Base-by-base conservation (phyloP, 2,329 filamentous ascomycete species). In the Pyrenophora graminea region DNA sequence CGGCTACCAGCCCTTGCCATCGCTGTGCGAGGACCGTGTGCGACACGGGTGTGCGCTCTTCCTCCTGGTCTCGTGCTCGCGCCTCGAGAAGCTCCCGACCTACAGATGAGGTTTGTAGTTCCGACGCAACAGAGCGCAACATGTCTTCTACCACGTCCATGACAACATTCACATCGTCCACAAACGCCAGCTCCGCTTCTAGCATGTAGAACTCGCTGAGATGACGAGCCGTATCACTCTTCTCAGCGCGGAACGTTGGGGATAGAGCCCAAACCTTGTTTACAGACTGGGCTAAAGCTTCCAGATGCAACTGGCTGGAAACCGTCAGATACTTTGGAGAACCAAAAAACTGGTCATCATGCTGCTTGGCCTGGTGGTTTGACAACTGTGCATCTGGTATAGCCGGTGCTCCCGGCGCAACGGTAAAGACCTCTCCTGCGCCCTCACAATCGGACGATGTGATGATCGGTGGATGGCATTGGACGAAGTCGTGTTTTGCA, bases 141-240 rank as follows among this genome's bases (percentile, higher is more conserved):
- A 96, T 85, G 47, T 86, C 79, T 72, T 97, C 91, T 2, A 91
- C 83, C n/a, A 93, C 73, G 49, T 86, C 79, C 82, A 96, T 94
- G 62, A 99, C 80, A 21, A 82, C 77, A 25, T 82, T 77, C 59
- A 96, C 79, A 57, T 85, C 77, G 39, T 89, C 80, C 36, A 87
- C 83, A 70, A 96, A 96, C 65, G 85, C 87, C 70, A 92, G 79
- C 73, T 99, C 94, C 13, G 87, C 92, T 74, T 99, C 94, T 2
- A 99, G 83, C 94, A 99, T 97, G 76, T 97, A 97, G 67, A 99
- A 97, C 69, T 99, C 94, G 77, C 91, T 96, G 55, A 99, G 79
- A 74, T 99, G 94, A 23, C 94, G 86, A 5, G 91, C 87, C 0
- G 94, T 97, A 68, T 97, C 92, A 74, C 91, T 97, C 56, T 71